Evolutionary conservation across 1,284 basidiomycete genomes (phyloP).

Genomic region (Apiotrichum domesticum): DNA sequence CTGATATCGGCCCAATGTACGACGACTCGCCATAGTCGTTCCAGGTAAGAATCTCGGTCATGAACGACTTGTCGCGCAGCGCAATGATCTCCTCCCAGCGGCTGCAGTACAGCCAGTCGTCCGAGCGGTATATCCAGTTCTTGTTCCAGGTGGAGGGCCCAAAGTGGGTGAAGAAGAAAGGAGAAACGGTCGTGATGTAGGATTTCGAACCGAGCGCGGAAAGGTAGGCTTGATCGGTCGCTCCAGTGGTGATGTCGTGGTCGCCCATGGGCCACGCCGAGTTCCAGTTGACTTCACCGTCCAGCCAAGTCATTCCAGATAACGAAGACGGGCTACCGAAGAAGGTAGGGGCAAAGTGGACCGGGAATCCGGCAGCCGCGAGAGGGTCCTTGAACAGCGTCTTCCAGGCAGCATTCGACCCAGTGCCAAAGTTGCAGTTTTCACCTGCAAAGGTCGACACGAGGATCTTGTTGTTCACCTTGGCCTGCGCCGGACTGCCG

Average conservation of each 20-base stretch:
- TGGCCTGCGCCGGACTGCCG: slow-evolving; percentile 60
- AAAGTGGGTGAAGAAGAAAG: slow-evolving; percentile 47
- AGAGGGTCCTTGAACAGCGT: slow-evolving; percentile 14
- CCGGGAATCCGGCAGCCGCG: slow-evolving; percentile 12
- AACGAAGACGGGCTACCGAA: slow-evolving; percentile 38
- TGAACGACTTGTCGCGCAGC: slow-evolving; percentile 28
- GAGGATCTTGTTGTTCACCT: slow-evolving; percentile 53
- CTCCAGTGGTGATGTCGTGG: slow-evolving; percentile 22
- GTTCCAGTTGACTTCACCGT: slow-evolving; percentile 50
- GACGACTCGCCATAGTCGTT: slow-evolving; percentile 47
- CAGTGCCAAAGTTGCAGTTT: slow-evolving; percentile 62
- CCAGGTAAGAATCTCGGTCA: slow-evolving; percentile 35
- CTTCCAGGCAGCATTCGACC: slow-evolving; percentile 29
- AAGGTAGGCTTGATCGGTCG: slow-evolving; percentile 29
- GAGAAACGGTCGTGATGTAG: slow-evolving; percentile 47
- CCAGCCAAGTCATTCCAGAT: slow-evolving; percentile 31
- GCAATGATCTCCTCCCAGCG: slow-evolving; percentile 43
- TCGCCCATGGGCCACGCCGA: slow-evolving; percentile 47
- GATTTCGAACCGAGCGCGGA: slow-evolving; percentile 28
- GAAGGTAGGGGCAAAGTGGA: slow-evolving; percentile 44
- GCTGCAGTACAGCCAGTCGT: slow-evolving; percentile 42
- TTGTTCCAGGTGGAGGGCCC: slow-evolving; percentile 38
- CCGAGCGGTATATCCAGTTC: slow-evolving; percentile 45
- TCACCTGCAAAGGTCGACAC: slow-evolving; percentile 74
- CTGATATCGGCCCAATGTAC: slow-evolving; percentile 46